Conservation (phyloP, 352 stramenopile species). For the Thraustochytrium striatum region DNA sequence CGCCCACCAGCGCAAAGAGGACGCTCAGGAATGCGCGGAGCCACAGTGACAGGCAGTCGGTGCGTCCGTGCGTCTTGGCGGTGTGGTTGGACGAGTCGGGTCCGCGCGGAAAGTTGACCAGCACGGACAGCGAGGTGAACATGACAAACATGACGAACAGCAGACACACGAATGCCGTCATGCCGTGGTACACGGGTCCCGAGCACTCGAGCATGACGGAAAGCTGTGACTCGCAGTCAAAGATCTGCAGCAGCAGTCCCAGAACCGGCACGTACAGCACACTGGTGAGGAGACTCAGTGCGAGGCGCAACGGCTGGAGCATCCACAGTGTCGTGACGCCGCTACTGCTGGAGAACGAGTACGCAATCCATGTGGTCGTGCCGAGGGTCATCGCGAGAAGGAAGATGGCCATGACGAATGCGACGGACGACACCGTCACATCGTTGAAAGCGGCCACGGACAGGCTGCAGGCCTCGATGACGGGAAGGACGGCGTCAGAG, state of each 20-base stretch:
- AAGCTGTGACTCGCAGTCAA: background rate
- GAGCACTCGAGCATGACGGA: background rate
- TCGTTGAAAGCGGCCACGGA: too few species aligned
- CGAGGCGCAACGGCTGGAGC: background rate
- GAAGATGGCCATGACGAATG: background rate
- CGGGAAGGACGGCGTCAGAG: background rate
- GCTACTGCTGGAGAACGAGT: background rate
- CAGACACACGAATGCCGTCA: background rate
- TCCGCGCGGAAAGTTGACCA: conserved; percentile 19
- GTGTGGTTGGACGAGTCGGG: background rate
- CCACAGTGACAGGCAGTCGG: background rate
- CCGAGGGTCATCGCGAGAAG: too few species aligned
- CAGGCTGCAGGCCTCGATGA: conserved; percentile 3
- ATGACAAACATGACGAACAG: conserved; percentile 15
- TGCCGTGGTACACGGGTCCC: background rate
- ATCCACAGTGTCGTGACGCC: background rate
- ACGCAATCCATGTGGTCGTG: conserved; percentile 3
- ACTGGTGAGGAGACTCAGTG: background rate
- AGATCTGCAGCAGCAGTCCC: conserved; percentile 7
- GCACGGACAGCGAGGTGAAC: background rate
- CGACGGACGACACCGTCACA: too few species aligned
- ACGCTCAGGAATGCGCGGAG: conserved; percentile 8
- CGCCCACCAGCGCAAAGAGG: background rate
- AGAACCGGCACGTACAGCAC: conserved; percentile 16
- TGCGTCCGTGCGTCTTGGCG: background rate